These are phyloP conservation scores for Pseudopithomyces chartarum DNA, from an alignment of 2,329 filamentous ascomycete species.

Conservation along the genomic window DNA sequence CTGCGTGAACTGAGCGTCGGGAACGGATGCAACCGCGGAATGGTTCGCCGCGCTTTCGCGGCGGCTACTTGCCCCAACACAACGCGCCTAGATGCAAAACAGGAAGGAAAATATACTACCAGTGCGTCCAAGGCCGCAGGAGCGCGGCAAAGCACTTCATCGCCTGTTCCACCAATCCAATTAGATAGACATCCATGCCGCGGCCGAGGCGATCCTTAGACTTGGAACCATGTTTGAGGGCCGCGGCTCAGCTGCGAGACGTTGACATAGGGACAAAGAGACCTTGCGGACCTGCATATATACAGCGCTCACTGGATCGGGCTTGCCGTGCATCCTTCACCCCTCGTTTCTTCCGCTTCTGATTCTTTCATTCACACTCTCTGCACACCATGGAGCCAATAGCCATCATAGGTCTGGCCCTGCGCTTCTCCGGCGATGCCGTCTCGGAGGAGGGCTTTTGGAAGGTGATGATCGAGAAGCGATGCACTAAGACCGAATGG, in stretches of 20 bases:
- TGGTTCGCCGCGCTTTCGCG: too few species aligned
- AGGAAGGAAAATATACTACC: too few species aligned
- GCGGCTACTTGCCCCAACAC: too few species aligned
- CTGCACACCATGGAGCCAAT: slow-evolving; percentile 9
- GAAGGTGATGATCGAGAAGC: slow-evolving; percentile 7
- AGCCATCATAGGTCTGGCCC: slow-evolving; percentile 11
- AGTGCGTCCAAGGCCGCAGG: not conserved
- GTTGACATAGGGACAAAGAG: not conserved
- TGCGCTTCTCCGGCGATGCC: slow-evolving; percentile 10
- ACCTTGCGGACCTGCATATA: not conserved
- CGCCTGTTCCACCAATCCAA: not conserved
- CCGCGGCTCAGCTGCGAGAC: not conserved
- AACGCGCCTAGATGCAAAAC: too few species aligned
- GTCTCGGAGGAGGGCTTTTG: slow-evolving; percentile 4
- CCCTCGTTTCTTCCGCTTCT: not conserved
- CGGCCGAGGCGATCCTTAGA: not conserved
- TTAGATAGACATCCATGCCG: not conserved
- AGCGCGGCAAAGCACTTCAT: not conserved
- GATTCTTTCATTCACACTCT: not conserved
- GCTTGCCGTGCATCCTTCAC: not conserved
- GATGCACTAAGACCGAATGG: slow-evolving; percentile 6
- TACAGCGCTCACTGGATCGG: not conserved
- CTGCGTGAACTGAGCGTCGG: too few species aligned
- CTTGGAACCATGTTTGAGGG: not conserved
- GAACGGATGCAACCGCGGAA: too few species aligned